Conservation (phyloP, 2,329 filamentous ascomycete genomes). For the Cytospora leucostoma region DNA sequence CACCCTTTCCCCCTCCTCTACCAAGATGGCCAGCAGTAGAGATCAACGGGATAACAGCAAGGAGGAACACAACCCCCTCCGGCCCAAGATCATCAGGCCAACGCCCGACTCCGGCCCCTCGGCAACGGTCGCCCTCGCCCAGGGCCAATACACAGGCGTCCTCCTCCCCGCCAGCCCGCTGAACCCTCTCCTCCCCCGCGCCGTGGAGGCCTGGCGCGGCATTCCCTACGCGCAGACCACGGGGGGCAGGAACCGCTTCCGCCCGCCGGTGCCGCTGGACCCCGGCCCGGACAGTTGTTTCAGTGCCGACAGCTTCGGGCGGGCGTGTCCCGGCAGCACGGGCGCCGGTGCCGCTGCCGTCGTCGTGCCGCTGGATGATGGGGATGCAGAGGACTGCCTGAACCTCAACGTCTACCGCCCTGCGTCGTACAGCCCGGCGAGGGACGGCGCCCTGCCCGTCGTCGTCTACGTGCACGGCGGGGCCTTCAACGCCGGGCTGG, state of each 20-base stretch:
- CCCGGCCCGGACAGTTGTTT: constrained; percentile 29
- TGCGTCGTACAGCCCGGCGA: constrained; percentile 24
- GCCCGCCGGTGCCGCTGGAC: constrained; percentile 40
- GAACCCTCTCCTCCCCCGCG: constrained; percentile 40
- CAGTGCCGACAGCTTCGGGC: constrained; percentile 41
- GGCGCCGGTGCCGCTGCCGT: no score
- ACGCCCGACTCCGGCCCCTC: constrained; percentile 24
- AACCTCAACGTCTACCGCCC: constrained; percentile 54
- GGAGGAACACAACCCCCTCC: constrained; percentile 13
- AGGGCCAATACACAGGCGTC: constrained; percentile 45
- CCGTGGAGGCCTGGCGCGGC: constrained; percentile 51
- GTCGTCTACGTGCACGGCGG: constrained; percentile 66
- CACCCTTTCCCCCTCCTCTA: not conserved
- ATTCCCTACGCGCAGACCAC: constrained; percentile 51
- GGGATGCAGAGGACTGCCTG: constrained; percentile 52
- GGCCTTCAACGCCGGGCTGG: constrained; percentile 58
- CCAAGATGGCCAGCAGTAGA: constrained; percentile 16
- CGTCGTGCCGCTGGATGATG: no score
- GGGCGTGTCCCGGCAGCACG: constrained; percentile 42
- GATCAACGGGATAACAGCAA: not conserved
- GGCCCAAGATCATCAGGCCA: constrained; percentile 9
- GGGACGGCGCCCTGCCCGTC: constrained; percentile 45
- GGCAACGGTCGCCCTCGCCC: constrained; percentile 37
- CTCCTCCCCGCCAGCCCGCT: constrained; percentile 34
- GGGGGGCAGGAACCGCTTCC: constrained; percentile 48